These are phyloP conservation scores for Escovopsis weberi DNA, from an alignment of 2,329 filamentous ascomycete genomes.

Conservation along the genomic window DNA sequence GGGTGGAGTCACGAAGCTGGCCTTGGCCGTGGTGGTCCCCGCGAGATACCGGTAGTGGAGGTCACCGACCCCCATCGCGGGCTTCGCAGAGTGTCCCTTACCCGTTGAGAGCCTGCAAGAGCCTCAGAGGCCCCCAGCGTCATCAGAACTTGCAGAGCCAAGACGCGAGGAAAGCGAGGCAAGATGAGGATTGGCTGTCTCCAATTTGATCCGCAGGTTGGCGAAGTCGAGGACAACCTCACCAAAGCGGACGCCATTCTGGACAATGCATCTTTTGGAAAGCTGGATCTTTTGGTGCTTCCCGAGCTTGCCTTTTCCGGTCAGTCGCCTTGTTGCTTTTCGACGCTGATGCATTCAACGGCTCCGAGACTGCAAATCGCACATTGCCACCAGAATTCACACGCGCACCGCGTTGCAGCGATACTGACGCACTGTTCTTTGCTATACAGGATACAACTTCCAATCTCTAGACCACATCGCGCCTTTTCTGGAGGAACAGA, in stretches of 20 bases:
- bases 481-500: conserved; percentile 53
- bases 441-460: conserved; percentile 59
- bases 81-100: too few species aligned
- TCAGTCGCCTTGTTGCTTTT: conserved; percentile 19
- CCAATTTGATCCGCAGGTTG: conserved; percentile 59
- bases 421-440: neutral
- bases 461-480: conserved; percentile 50
- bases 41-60: neutral
- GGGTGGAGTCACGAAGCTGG: neutral
- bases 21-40: neutral
- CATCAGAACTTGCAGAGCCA: too few species aligned
- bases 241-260: conserved; percentile 52
- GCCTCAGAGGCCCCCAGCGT: too few species aligned
- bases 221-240: conserved; percentile 56
- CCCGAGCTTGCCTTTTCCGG: conserved; percentile 66
- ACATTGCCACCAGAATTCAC: too few species aligned
- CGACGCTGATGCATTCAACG: too few species aligned
- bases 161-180: neutral
- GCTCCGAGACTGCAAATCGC: too few species aligned
- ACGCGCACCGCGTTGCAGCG: neutral
- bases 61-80: neutral
- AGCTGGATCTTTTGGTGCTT: conserved; percentile 57
- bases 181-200: conserved; percentile 55
- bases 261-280: conserved; percentile 30
- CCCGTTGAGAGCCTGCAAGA: neutral